Evolutionary conservation across 257 asterid species (phyloP).

Genomic region (Solanum peruvianum): DNA sequence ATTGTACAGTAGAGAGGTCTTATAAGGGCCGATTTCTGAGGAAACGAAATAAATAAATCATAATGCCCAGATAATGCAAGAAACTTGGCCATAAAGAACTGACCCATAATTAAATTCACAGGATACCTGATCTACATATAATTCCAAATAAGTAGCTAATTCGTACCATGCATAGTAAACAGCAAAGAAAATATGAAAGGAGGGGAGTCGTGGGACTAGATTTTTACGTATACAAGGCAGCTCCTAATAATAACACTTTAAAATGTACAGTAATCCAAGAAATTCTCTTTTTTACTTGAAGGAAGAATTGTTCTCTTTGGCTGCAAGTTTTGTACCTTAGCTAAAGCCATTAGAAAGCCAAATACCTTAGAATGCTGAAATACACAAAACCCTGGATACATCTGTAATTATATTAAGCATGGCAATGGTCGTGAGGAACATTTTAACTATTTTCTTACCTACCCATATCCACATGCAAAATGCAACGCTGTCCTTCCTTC

Average conservation of each 20-base stretch:
- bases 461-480: slow-evolving; percentile 98
- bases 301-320: background rate
- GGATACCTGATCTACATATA: background rate
- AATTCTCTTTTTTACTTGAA: no score
- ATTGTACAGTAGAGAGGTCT: background rate
- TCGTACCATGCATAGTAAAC: background rate
- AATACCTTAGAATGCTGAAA: background rate
- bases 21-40: background rate
- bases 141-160: background rate
- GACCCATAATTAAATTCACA: background rate
- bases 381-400: background rate
- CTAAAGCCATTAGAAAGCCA: background rate
- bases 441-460: slow-evolving; percentile 32
- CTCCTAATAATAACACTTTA: background rate
- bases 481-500: slow-evolving; percentile 98
- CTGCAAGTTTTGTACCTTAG: background rate
- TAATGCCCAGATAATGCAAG: background rate
- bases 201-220: background rate
- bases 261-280: background rate
- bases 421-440: background rate
- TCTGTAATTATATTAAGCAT: background rate
- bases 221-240: background rate
- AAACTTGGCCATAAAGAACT: background rate
- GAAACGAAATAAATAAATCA: background rate
- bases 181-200: background rate